These are phyloP conservation scores for Noccaea bulbosa DNA, from an alignment of 345 rosid species.

Conservation along the genomic window DNA sequence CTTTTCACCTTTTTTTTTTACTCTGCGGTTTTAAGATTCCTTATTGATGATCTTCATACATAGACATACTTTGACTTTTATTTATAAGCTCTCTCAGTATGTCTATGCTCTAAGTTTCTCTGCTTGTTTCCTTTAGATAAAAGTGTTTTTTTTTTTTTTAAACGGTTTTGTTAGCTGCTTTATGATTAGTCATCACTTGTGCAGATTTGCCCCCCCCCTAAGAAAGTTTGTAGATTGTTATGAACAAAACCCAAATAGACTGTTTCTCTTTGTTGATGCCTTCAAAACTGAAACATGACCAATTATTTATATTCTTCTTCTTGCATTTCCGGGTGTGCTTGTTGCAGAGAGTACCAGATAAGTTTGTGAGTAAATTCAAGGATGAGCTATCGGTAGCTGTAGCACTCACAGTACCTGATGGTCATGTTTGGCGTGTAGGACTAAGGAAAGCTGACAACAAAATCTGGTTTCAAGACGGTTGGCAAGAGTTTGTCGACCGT, in stretches of 20 bases:
- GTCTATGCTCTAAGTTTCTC: neutral
- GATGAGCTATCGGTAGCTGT: slow-evolving; percentile 70
- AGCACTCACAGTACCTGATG: slow-evolving; percentile 77
- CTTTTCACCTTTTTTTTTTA: slow-evolving; percentile 21
- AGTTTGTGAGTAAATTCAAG: slow-evolving; percentile 72
- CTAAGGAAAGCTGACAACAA: slow-evolving; percentile 69
- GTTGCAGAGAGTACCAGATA: slow-evolving; percentile 86
- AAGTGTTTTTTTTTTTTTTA: neutral
- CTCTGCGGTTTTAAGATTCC: slow-evolving; percentile 32
- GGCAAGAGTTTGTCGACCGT: slow-evolving; percentile 85
- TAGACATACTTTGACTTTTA: slow-evolving; percentile 8
- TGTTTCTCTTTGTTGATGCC: slow-evolving; percentile 19
- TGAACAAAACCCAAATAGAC: neutral
- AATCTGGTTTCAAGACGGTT: slow-evolving; percentile 79
- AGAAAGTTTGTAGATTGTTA: slow-evolving; percentile 10
- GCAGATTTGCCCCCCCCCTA: neutral
- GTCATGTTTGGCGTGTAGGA: slow-evolving; percentile 77
- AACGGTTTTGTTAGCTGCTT: too few species aligned
- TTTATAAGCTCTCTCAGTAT: slow-evolving; percentile 7
- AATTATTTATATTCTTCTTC: slow-evolving; percentile 20
- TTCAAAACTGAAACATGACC: neutral
- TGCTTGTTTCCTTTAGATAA: neutral
- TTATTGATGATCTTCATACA: slow-evolving; percentile 20
- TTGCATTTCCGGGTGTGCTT: slow-evolving; percentile 40
- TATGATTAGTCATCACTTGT: slow-evolving; percentile 10